phyloP scores from a whole-genome alignment of 1,284 basidiomycete species.

The Mycena citricolor region DNA sequence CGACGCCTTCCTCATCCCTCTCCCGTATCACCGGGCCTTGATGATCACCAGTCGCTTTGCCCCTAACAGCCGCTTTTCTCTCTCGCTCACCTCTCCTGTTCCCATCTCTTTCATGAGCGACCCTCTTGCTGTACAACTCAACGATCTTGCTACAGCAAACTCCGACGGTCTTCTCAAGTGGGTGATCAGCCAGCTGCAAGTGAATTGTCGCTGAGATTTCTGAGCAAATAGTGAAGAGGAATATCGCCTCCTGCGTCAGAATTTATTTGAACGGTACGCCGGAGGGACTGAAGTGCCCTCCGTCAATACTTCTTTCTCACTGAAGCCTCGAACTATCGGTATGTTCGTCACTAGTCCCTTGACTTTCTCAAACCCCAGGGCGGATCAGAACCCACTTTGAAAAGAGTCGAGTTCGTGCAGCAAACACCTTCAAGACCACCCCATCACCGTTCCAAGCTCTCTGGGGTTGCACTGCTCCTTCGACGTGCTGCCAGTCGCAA shows the following conservation, averaged over 20 bases:
- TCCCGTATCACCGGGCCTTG: slow-evolving; percentile 5
- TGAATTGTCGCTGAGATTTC: too few species aligned
- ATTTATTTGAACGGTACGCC: slow-evolving; percentile 43
- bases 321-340: too few species aligned
- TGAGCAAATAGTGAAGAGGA: slow-evolving; percentile 53
- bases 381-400: too few species aligned
- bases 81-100: slow-evolving; percentile 18
- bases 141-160: slow-evolving; percentile 43
- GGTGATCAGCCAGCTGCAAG: too few species aligned
- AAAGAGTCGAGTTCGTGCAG: slow-evolving; percentile 21
- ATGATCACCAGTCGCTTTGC: slow-evolving; percentile 5
- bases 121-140: slow-evolving; percentile 42
- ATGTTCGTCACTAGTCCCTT: too few species aligned
- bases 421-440: slow-evolving; percentile 26
- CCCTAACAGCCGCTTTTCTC: slow-evolving; percentile 14
- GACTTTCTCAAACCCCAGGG: too few species aligned
- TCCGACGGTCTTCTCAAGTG: slow-evolving; percentile 44
- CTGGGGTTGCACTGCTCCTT: slow-evolving; percentile 55
- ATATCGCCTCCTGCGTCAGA: slow-evolving; percentile 46
- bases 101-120: slow-evolving; percentile 29
- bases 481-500: slow-evolving; percentile 47
- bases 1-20: background rate
- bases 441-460: slow-evolving; percentile 47
- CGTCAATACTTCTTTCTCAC: too few species aligned
- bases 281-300: slow-evolving; percentile 29